Percentiles rank a stretch among this genome's conserved stretches.
These are phyloP conservation scores for Nakazawaea populi DNA, from an alignment of 805 yeast genomes.

Conservation along the genomic window DNA sequence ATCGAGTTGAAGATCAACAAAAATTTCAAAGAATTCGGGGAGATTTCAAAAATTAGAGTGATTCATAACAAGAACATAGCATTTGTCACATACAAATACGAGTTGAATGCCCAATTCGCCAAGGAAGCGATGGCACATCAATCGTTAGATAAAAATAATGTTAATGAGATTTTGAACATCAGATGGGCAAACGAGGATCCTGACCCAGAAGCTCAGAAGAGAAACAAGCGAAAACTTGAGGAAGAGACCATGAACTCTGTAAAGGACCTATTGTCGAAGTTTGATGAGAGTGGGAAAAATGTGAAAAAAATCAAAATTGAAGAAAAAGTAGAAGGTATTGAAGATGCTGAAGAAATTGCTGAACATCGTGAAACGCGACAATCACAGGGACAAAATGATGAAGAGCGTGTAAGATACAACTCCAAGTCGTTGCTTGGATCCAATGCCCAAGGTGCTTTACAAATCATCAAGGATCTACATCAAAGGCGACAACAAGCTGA, in stretches of 20 bases:
- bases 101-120: slow-evolving; percentile 85
- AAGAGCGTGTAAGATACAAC: too few relatives aligned
- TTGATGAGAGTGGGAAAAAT: slow-evolving; percentile 24
- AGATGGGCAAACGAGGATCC: slow-evolving; percentile 93
- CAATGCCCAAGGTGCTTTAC: neutral
- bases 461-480: neutral
- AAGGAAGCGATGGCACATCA: slow-evolving; percentile 93
- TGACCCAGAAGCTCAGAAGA: slow-evolving; percentile 54
- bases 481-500: neutral
- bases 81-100: slow-evolving; percentile 65
- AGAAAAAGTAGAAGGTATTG: neutral
- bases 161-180: slow-evolving; percentile 59
- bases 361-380: too few relatives aligned
- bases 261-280: slow-evolving; percentile 29
- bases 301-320: slow-evolving; percentile 14
- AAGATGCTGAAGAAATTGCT: neutral
- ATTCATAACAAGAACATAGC: slow-evolving; percentile 63
- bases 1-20: slow-evolving; percentile 34
- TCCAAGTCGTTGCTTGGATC: neutral
- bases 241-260: slow-evolving; percentile 52
- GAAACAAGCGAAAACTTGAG: slow-evolving; percentile 44
- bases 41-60: slow-evolving; percentile 59
- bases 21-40: slow-evolving; percentile 73
- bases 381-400: too few relatives aligned
- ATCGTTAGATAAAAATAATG: slow-evolving; percentile 41